Conservation (phyloP, 352 stramenopile species). For the Globisporangium middletonii region DNA sequence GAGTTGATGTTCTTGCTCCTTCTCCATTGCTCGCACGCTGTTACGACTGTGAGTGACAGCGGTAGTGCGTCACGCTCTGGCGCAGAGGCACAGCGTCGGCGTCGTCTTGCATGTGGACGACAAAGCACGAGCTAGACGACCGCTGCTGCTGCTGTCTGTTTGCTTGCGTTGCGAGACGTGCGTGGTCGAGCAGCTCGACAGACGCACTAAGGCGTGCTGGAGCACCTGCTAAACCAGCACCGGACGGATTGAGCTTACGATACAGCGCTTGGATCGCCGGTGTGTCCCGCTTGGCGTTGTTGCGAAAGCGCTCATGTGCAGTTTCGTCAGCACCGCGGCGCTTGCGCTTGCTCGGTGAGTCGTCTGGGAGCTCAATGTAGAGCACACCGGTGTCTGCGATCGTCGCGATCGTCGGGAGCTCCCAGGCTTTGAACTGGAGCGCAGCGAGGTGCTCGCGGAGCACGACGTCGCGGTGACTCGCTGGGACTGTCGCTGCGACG, state of each 20-base stretch:
- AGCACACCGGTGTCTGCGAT: conserved; percentile 12
- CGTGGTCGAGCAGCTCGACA: conserved; percentile 6
- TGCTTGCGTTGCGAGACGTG: too few relatives aligned
- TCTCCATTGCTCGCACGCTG: too few relatives aligned
- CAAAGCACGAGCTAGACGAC: conserved; percentile 2
- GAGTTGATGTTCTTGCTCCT: too few relatives aligned
- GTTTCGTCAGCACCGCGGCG: neutral
- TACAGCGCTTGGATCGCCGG: conserved; percentile 9
- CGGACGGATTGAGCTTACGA: conserved; percentile 7
- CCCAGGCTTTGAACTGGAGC: conserved; percentile 6
- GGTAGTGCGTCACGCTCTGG: neutral
- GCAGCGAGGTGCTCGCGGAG: conserved; percentile 12
- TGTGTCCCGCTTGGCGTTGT: neutral
- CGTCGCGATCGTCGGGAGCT: conserved; percentile 9
- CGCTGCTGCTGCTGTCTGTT: neutral
- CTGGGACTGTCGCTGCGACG: conserved; percentile 12
- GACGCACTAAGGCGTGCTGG: neutral
- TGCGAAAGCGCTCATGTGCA: conserved; percentile 7
- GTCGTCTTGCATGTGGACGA: conserved; percentile 7
- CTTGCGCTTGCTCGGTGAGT: conserved; percentile 13
- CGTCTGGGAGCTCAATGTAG: conserved; percentile 13
- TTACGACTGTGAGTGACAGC: conserved; percentile 9
- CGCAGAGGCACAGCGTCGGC: conserved; percentile 4
- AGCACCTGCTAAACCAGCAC: neutral
- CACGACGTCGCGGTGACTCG: conserved; percentile 9